Percentiles rank a stretch among this genome's conserved stretches.
These are phyloP conservation scores for Fonsecaea erecta DNA, from an alignment of 2,329 filamentous ascomycete species.

Conservation along the genomic window DNA sequence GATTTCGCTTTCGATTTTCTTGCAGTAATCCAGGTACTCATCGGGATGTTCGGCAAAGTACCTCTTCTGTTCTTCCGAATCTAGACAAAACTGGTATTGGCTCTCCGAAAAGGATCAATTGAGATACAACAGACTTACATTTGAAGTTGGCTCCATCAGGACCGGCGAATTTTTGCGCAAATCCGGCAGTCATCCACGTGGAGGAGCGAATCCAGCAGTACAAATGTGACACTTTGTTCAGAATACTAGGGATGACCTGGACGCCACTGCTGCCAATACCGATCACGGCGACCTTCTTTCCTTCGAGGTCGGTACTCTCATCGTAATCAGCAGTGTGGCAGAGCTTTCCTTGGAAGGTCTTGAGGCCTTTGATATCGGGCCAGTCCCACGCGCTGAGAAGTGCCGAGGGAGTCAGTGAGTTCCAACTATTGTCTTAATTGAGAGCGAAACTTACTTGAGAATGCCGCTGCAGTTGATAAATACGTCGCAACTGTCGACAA, in stretches of 20 bases:
- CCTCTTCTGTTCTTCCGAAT: conserved; percentile 26
- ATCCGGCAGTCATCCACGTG: conserved; percentile 38
- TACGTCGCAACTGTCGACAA: conserved; percentile 57
- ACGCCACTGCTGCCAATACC: conserved; percentile 35
- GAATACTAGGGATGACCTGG: conserved; percentile 44
- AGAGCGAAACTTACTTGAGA: conserved; percentile 46
- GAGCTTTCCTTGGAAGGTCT: conserved; percentile 43
- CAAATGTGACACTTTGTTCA: conserved; percentile 42
- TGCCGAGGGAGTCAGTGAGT: neutral
- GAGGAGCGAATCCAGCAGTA: conserved; percentile 40
- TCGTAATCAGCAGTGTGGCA: conserved; percentile 42
- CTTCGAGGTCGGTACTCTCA: conserved; percentile 36
- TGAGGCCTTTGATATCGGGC: conserved; percentile 44
- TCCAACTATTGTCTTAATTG: neutral
- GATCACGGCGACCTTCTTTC: conserved; percentile 37
- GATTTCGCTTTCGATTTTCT: conserved; percentile 39
- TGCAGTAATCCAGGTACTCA: conserved; percentile 40
- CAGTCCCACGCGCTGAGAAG: conserved; percentile 49
- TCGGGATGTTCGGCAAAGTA: conserved; percentile 34
- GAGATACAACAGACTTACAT: conserved; percentile 7
- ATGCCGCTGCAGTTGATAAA: conserved; percentile 38
- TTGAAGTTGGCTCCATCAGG: conserved; percentile 22
- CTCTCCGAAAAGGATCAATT: no score
- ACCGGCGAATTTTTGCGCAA: conserved; percentile 28
- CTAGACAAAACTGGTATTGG: conserved; percentile 14